Evolutionary conservation across 306 rosid species (phyloP).

Genomic region (Lathyrus tuberosus): DNA sequence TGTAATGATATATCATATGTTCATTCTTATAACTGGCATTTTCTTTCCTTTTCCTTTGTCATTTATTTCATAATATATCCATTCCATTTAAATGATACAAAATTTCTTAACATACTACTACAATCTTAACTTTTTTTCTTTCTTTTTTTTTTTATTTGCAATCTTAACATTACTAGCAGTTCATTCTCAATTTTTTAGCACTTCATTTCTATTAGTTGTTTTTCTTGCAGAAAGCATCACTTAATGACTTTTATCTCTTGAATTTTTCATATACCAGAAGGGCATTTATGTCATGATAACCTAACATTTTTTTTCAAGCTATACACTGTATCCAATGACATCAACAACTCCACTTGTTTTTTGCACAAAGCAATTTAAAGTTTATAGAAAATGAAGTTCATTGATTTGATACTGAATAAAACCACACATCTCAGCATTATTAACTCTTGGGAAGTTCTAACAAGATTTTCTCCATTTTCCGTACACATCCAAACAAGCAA

Average conservation of each 20-base stretch:
- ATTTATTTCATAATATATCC: too few species aligned
- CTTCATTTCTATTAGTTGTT: too few species aligned
- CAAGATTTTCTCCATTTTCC: slow-evolving; percentile 20
- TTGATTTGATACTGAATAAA: too few species aligned
- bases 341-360: slow-evolving; percentile 2
- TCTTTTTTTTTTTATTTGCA: too few species aligned
- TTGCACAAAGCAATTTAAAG: background rate
- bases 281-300: background rate
- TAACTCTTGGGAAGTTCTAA: slow-evolving; percentile 17
- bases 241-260: background rate
- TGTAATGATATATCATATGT: too few species aligned
- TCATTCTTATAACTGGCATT: too few species aligned
- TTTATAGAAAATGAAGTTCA: background rate
- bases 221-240: background rate
- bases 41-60: too few species aligned
- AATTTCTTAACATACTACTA: too few species aligned
- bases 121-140: too few species aligned
- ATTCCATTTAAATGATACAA: too few species aligned
- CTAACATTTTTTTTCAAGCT: background rate
- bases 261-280: background rate
- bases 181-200: too few species aligned
- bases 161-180: too few species aligned
- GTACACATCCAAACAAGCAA: slow-evolving; percentile 4
- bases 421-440: background rate
- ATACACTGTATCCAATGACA: background rate